These are phyloP conservation scores for Vaccinium darrowii DNA, from an alignment of 148 eudicot genomes.

Conservation along the genomic window DNA sequence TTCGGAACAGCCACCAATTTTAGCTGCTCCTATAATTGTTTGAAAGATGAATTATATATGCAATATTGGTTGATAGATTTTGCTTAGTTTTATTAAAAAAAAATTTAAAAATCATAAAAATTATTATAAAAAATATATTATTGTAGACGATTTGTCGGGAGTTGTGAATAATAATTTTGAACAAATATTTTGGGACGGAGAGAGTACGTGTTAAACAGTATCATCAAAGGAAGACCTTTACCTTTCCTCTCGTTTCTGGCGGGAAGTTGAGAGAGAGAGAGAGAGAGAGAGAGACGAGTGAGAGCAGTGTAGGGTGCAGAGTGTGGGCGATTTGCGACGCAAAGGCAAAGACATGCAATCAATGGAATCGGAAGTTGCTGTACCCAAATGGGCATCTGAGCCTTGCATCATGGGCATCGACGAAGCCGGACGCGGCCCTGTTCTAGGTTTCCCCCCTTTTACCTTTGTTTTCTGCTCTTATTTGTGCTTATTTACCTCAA, in stretches of 20 bases:
- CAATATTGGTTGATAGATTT: too few relatives aligned
- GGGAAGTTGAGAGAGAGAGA: constrained; percentile 25
- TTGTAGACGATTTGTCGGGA: too few relatives aligned
- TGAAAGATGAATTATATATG: too few relatives aligned
- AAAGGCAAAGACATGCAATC: constrained; percentile 1
- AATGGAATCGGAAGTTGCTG: constrained; percentile 39
- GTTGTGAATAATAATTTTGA: too few relatives aligned
- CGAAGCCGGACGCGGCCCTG: constrained; percentile 99
- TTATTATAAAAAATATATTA: too few relatives aligned
- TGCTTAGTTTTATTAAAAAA: too few relatives aligned
- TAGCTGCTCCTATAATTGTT: too few relatives aligned
- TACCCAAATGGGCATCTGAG: constrained; percentile 70
- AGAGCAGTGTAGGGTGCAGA: background rate
- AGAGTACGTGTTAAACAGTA: too few relatives aligned
- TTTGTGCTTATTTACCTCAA: background rate
- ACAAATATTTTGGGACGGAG: too few relatives aligned
- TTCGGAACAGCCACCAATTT: too few relatives aligned
- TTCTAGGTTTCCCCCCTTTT: constrained; percentile 55
- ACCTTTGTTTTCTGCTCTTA: background rate
- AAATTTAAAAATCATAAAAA: too few relatives aligned
- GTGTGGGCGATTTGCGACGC: constrained; percentile 12
- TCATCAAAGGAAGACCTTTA: background rate
- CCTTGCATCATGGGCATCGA: constrained; percentile 98
- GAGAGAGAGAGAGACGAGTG: background rate
- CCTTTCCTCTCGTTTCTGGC: constrained; percentile 9